Base-by-base conservation (phyloP, 164 flowering plant species). In the Piper longum region DNA sequence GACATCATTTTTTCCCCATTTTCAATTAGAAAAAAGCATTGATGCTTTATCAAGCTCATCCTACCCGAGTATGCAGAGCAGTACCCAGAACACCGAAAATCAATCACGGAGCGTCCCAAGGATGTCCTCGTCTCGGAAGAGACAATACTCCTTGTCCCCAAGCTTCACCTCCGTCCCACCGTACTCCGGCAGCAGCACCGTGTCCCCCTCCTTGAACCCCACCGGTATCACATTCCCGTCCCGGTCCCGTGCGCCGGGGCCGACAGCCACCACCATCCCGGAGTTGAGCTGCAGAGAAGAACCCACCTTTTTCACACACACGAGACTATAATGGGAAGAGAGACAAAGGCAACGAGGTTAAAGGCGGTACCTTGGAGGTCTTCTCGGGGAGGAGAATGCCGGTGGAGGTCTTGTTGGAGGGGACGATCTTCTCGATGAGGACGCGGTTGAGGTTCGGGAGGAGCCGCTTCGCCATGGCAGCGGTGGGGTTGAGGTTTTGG, bases 331-430 rank as follows among this genome's bases (percentile, higher is more conserved):
- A 19, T 48, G 45, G 12, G 58, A 59, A 52, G 41, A 16, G 6
- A 8, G 55, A 18, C 16, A 16, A 45, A 56, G 11, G 16, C 7
- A 4, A 7, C 36, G 16, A 8, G 7, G 55, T 36, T 19, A 41
- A 7, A 19, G 62, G 12, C 4, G 6, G 55, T 65, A 79, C 91
- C 88, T 85, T 73, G 65, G 71, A 19, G 56, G 86, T 75, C 62
- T 77, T 77, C 71, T 85, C 88, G 0, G 88, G 91, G 60, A 85
- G 83, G 56, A 81, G 84, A 62, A 85, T 87, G 3, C 95, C 95
- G 45, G 80, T 75, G 48, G 66, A 60, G 71, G 90, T 85, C 52
- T 83, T 82, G 64, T 86, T 67, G 0, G 95, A 88, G 44, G 86
- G 83, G 7, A 81, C 65, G 59, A 85, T 73, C 65, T 83, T 83